Percentiles rank a stretch among this genome's conserved stretches.
Evolutionary conservation across 768 basidiomycete species (phyloP).

Genomic region (Hygrocybe punicea): DNA sequence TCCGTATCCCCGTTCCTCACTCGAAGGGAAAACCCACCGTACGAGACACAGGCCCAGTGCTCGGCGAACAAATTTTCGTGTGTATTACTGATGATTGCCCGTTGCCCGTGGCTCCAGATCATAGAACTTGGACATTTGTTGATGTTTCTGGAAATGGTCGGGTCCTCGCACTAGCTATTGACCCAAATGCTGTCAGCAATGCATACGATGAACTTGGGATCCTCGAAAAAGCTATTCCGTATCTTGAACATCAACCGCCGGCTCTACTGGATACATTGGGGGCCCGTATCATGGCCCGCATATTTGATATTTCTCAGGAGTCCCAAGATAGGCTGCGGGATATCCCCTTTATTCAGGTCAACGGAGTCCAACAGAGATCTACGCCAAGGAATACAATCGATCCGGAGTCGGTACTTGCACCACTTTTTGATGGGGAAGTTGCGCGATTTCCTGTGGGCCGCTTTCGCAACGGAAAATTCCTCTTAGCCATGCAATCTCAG

Average conservation of each 20-base stretch:
- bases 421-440: conserved; percentile 16
- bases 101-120: neutral
- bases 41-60: neutral
- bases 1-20: neutral
- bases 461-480: conserved; percentile 1
- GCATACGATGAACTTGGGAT: conserved; percentile 9
- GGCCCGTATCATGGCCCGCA: neutral
- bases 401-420: conserved; percentile 29
- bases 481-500: neutral
- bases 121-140: neutral
- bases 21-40: neutral
- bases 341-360: conserved; percentile 27
- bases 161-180: neutral
- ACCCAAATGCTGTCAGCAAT: neutral
- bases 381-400: conserved; percentile 31
- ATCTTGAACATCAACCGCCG: conserved; percentile 29
- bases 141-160: neutral
- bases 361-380: conserved; percentile 13
- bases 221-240: conserved; percentile 27
- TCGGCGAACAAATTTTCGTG: neutral
- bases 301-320: too few species aligned
- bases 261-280: conserved; percentile 28
- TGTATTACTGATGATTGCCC: neutral
- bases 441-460: neutral
- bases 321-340: conserved; percentile 12